Evolutionary conservation across 1,284 basidiomycete species (phyloP), one percentile per base, ranked within the genome.

Genomic region (Trametes pubescens): DNA sequence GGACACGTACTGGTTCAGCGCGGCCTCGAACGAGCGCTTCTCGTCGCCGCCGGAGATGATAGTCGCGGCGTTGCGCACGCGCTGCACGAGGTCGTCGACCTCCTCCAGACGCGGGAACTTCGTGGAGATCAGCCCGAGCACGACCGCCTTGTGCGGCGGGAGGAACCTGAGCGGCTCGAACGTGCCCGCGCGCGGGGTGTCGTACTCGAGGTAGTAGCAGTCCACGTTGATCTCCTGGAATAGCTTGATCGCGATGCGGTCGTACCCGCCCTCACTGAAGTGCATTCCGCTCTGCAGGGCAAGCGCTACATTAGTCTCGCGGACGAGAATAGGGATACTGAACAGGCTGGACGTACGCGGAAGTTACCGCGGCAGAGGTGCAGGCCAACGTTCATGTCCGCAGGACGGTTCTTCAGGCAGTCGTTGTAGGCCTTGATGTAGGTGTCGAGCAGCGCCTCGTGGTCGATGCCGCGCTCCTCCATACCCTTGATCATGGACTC

Each of bases 361-460:
- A 87, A 93, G 79, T 94, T 94, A 24, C 92, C 91, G 58, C 92
- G 84, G 76, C 92, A 94, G 68, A 93, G 84, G 74, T 95, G 93
- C 34, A 94, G 76, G 11, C 90, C 86, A 34, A 90, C 78, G 44
- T 78, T 84, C 79, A 95, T 82, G 77, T 93, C 91, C 38, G 70
- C 69, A 1, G 90, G 89, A 46, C 85, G 83, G 57, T 79, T 81
- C 62, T 80, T 76, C 14, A 92, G 81, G 65, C 84, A 86, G 49
- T 87, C 80, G 76, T 92, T 92, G 81, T 91, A 90, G 56, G 88
- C 81, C 54, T 82, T 81, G 71, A 92, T 87, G 75, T 93, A 94
- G 1, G 83, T 84, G 65, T 91, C 82, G 26, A 93, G 80, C 46
- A 93, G 80, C 4, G 83, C 84, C 63, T 85, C 86, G 32, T 86